Percentiles rank a stretch among this genome's conserved stretches.
These are phyloP conservation scores for Aspergillus fructus DNA, from an alignment of 2,329 filamentous ascomycete species.

Conservation along the genomic window DNA sequence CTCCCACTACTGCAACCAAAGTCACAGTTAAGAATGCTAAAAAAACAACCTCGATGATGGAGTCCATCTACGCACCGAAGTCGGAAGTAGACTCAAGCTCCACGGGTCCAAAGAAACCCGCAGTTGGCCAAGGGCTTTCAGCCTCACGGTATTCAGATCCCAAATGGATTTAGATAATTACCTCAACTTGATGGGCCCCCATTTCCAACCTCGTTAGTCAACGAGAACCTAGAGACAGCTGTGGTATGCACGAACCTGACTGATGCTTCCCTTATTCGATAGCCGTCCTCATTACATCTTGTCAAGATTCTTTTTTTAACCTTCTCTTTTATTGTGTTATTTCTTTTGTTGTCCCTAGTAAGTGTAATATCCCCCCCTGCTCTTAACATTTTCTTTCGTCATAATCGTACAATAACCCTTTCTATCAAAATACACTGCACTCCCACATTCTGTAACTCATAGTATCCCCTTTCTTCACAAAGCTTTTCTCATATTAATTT, in stretches of 20 bases:
- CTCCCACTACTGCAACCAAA: not conserved
- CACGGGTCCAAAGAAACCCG: not conserved
- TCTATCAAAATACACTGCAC: not conserved
- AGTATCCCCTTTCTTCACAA: not conserved
- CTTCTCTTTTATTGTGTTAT: not conserved
- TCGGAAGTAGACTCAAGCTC: not conserved
- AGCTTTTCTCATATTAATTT: not conserved
- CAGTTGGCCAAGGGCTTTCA: slow-evolving; percentile 6
- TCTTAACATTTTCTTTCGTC: not conserved
- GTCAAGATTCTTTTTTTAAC: not conserved
- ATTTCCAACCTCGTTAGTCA: not conserved
- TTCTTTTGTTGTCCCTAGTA: not conserved
- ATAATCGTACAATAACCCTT: not conserved
- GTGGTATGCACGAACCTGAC: not conserved
- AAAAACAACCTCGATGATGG: slow-evolving; percentile 7
- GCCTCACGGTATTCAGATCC: slow-evolving; percentile 13
- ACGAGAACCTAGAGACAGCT: not conserved
- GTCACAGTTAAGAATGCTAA: not conserved
- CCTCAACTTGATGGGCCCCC: not conserved
- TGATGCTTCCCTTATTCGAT: not conserved
- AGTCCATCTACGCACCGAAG: slow-evolving; percentile 18
- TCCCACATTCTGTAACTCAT: not conserved
- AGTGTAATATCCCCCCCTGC: not conserved
- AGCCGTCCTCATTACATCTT: not conserved
- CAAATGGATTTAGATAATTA: not conserved